phyloP scores from a whole-genome alignment of 2,329 filamentous ascomycete genomes.

The Colletotrichum filicis region DNA sequence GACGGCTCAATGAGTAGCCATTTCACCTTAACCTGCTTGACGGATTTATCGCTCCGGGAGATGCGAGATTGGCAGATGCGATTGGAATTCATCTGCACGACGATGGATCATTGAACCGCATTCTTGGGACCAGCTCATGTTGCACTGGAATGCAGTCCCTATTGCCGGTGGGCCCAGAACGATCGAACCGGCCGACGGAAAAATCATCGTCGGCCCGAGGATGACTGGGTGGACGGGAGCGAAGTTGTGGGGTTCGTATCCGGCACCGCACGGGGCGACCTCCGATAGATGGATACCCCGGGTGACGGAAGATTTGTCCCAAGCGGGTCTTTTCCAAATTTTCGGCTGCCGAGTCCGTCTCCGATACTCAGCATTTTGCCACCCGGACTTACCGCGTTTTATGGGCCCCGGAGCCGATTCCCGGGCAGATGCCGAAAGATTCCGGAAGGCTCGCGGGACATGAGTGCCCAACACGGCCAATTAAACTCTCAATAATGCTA shows the following conservation, averaged over 20 bases:
- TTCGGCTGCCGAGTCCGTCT: too few species aligned
- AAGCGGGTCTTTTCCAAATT: background rate
- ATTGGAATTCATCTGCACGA: background rate
- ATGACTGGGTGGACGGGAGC: background rate
- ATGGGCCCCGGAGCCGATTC: background rate
- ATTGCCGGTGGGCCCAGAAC: background rate
- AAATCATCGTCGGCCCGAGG: background rate
- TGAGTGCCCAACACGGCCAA: background rate
- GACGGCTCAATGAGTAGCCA: background rate
- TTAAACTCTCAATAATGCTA: background rate
- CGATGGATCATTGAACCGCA: background rate
- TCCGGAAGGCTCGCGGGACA: background rate
- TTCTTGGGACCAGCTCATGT: background rate
- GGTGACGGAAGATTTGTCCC: background rate
- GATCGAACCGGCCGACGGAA: background rate
- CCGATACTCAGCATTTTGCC: background rate
- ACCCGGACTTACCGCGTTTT: background rate
- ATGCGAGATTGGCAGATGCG: background rate
- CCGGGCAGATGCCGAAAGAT: background rate
- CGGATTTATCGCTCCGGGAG: background rate
- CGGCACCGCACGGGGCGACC: background rate
- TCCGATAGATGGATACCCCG: background rate
- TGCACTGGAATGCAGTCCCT: background rate
- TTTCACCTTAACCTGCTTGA: background rate
- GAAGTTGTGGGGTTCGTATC: background rate